Conservation (phyloP, 192 early-diverging fungal genomes). For the Endogone sp. region DNA sequence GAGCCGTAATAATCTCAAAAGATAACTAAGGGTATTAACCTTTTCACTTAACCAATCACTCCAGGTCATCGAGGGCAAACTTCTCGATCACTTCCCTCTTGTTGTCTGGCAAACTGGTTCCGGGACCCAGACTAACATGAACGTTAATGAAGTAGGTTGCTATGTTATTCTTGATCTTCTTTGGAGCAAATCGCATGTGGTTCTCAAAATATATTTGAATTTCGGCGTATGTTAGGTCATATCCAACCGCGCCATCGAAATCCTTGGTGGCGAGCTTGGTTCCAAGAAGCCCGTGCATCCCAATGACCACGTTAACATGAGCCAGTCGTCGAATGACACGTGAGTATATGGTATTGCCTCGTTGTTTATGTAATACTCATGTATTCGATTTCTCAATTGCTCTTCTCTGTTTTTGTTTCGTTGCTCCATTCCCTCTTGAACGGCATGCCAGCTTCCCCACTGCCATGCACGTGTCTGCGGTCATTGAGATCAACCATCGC, state of each 20-base stretch:
- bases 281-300: constrained; percentile 96
- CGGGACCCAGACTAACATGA: constrained; percentile 99
- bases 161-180: background rate
- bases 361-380: background rate
- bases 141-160: constrained; percentile 67
- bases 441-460: constrained; percentile 87
- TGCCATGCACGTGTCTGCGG: constrained; percentile 98
- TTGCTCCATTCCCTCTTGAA: no score
- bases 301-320: constrained; percentile 99
- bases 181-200: background rate
- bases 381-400: background rate
- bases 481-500: constrained; percentile 74
- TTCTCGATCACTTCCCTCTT: constrained; percentile 95
- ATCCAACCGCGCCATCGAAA: constrained; percentile 97
- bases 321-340: constrained; percentile 97
- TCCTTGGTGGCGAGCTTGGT: constrained; percentile 87
- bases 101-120: constrained; percentile 99
- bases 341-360: constrained; percentile 28
- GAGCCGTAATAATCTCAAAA: background rate
- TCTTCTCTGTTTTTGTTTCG: background rate
- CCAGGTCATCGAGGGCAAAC: constrained; percentile 84
- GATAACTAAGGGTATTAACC: background rate
- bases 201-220: constrained; percentile 2
- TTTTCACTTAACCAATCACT: background rate
- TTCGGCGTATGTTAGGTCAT: constrained; percentile 68